These are phyloP conservation scores for Kluyveromyces siamensis DNA, from an alignment of 805 yeast genomes.

Conservation along the genomic window DNA sequence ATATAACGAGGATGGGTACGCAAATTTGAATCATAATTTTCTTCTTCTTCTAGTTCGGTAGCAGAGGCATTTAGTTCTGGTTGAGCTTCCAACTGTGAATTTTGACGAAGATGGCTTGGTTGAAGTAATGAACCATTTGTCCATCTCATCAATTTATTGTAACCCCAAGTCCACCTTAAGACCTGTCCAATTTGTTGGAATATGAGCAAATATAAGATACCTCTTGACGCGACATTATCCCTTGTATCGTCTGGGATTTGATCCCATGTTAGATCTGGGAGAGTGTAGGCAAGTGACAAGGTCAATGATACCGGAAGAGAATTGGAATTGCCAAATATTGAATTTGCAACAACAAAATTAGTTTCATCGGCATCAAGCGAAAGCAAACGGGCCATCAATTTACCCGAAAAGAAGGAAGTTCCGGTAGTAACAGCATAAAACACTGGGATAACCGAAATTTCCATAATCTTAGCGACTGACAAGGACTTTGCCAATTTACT, in stretches of 20 bases:
- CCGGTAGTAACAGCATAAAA: slow-evolving; percentile 77
- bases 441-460: slow-evolving; percentile 75
- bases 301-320: slow-evolving; percentile 89
- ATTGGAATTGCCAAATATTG: slow-evolving; percentile 93
- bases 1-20: neutral
- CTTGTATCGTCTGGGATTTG: slow-evolving; percentile 56
- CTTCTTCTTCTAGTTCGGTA: neutral
- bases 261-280: slow-evolving; percentile 72
- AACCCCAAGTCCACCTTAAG: slow-evolving; percentile 84
- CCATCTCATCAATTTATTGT: slow-evolving; percentile 55
- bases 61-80: neutral
- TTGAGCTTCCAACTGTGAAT: slow-evolving; percentile 2
- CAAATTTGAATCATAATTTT: neutral
- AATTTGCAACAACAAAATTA: slow-evolving; percentile 93
- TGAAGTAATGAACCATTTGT: slow-evolving; percentile 6
- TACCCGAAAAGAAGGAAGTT: slow-evolving; percentile 60
- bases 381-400: slow-evolving; percentile 42
- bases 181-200: slow-evolving; percentile 81
- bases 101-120: neutral
- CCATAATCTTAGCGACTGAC: slow-evolving; percentile 67
- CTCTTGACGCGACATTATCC: slow-evolving; percentile 69
- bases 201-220: slow-evolving; percentile 61
- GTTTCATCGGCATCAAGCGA: slow-evolving; percentile 63
- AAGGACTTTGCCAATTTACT: slow-evolving; percentile 63
- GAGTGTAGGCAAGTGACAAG: slow-evolving; percentile 64